These are phyloP conservation scores for Pyrenophora tritici-repentis DNA, from an alignment of 2,329 filamentous ascomycete species.

Conservation along the genomic window DNA sequence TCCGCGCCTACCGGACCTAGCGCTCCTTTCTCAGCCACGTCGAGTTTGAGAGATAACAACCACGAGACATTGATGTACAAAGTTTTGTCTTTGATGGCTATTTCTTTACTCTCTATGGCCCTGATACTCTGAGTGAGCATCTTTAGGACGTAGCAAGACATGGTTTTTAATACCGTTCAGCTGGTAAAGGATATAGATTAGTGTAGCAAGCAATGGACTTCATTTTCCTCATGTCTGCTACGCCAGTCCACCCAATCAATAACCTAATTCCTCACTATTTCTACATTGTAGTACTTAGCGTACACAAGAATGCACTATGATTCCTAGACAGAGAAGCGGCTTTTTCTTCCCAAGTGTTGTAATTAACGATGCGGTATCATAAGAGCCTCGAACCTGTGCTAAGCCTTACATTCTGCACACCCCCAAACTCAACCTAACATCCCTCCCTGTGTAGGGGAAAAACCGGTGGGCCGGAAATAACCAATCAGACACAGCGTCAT, in stretches of 20 bases:
- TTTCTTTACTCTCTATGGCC: slow-evolving; percentile 7
- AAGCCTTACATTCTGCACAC: too few species aligned
- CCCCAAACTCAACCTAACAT: too few species aligned
- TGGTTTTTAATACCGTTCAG: slow-evolving; percentile 4
- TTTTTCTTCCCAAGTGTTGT: background rate
- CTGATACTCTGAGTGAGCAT: slow-evolving; percentile 5
- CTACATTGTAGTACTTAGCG: too few species aligned
- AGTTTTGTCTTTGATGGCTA: slow-evolving; percentile 1
- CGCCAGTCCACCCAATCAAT: background rate
- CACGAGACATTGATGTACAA: slow-evolving; percentile 4
- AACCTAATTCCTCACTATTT: too few species aligned
- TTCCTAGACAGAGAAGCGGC: background rate
- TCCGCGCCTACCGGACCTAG: slow-evolving; percentile 6
- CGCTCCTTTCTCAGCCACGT: slow-evolving; percentile 7
- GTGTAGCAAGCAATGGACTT: slow-evolving; percentile 1
- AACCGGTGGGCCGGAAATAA: too few species aligned
- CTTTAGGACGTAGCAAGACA: slow-evolving; percentile 4
- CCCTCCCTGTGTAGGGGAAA: too few species aligned
- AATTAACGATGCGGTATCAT: too few species aligned
- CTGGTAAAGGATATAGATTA: background rate
- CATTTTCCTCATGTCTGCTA: background rate
- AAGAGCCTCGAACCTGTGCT: too few species aligned
- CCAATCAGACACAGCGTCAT: too few species aligned
- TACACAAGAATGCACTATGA: too few species aligned
- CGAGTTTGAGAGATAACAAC: slow-evolving; percentile 4